These are phyloP conservation scores for Serendipita sp. DNA, from an alignment of 768 basidiomycete species.

Conservation along the genomic window DNA sequence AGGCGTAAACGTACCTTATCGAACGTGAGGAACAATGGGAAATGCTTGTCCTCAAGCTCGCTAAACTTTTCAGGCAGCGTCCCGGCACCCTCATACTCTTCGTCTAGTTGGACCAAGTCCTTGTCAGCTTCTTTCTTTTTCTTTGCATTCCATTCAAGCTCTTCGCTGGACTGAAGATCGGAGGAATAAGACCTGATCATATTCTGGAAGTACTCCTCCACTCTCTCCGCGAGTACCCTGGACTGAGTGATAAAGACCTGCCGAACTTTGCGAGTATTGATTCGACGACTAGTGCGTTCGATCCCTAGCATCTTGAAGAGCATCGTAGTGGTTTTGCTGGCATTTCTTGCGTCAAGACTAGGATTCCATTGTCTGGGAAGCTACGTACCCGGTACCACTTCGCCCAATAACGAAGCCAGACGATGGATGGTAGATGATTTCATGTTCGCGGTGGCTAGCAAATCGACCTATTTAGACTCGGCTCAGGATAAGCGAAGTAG, in stretches of 20 bases:
- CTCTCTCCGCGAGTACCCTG: slow-evolving; percentile 45
- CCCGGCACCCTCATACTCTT: slow-evolving; percentile 25
- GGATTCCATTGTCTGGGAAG: not conserved
- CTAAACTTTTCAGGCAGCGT: slow-evolving; percentile 41
- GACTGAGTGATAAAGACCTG: slow-evolving; percentile 66
- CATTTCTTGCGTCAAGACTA: too few species aligned
- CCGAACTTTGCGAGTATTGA: slow-evolving; percentile 31
- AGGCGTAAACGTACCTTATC: slow-evolving; percentile 30
- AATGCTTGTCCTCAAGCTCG: slow-evolving; percentile 40
- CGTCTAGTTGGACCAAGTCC: slow-evolving; percentile 28
- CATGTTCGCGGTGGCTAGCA: slow-evolving; percentile 31
- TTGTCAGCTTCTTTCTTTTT: slow-evolving; percentile 12
- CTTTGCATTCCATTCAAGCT: slow-evolving; percentile 22
- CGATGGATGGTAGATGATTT: slow-evolving; percentile 40
- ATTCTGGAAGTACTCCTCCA: slow-evolving; percentile 48
- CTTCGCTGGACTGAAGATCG: slow-evolving; percentile 23
- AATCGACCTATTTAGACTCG: not conserved
- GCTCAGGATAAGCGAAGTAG: not conserved
- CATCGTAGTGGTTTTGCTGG: slow-evolving; percentile 63
- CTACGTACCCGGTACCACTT: slow-evolving; percentile 53
- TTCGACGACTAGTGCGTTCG: slow-evolving; percentile 28
- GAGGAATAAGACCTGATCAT: slow-evolving; percentile 31
- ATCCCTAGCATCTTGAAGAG: slow-evolving; percentile 60
- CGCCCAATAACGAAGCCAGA: slow-evolving; percentile 56
- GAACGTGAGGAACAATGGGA: slow-evolving; percentile 56